Evolutionary conservation across 2,329 filamentous ascomycete species (phyloP), one percentile per base, ranked within the genome.

Genomic region (Ophiostoma ips): DNA sequence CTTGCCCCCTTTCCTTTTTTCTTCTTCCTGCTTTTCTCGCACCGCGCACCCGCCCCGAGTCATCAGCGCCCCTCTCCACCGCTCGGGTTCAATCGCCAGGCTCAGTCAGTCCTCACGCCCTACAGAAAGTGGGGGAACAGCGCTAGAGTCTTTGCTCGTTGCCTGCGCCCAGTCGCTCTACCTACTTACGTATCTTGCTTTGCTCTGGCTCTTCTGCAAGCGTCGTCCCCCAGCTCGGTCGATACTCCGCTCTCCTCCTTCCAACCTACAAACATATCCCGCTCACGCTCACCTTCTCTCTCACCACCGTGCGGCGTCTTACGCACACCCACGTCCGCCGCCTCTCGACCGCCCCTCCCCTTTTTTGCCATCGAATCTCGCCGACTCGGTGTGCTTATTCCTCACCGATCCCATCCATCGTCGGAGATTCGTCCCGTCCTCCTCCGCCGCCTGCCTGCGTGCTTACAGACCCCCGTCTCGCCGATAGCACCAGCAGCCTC

Each of bases 91-190:
- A 18, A 46, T 34, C 16, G 19, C 19, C 38, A 15, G 37, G 21
- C 37, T 19, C 40, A 43, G 16, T 18, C 10, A 30, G 11, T 15
- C 24, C 40, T 16, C 30, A 30, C 43, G 37, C 34, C 45, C 45
- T 48, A 46, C 45, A 51, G 50, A 48, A 51, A 51, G 50, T 44
- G 45, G 49, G 50, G 49, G 45, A 43, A 41, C 15, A 43, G 21
- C 38, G 24, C 38, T 19, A 41, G 16, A 38, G 37, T 31, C 45
- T 51, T 48, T 48, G 45, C 47, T 48, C 37, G 50, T 46, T 51
- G 49, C 50, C 50, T 51, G 30, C 33, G 33, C n/a, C n/a, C n/a
- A n/a, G 45, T 30, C 35, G 41, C 45, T 38, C 50, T 38, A 45
- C 49, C 43, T 46, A 41, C 49, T 36, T 46, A 38, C 44, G 45